These are phyloP conservation scores for Pleurotus tuoliensis DNA, from an alignment of 768 basidiomycete genomes.

Conservation along the genomic window DNA sequence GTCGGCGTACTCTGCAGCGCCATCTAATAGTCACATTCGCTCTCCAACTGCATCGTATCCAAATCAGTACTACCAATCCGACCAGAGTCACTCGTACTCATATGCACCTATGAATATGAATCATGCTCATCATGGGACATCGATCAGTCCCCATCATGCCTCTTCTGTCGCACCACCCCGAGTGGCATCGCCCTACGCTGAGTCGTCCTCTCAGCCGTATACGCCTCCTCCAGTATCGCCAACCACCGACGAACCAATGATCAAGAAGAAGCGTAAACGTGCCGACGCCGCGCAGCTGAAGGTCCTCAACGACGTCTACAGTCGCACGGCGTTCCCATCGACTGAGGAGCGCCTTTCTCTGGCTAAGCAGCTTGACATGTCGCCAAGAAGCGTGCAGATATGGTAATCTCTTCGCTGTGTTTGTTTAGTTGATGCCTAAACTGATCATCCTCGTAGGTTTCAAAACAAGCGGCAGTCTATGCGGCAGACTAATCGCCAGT, in stretches of 20 bases:
- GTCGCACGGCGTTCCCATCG: slow-evolving; percentile 81
- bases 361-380: slow-evolving; percentile 78
- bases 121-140: slow-evolving; percentile 18
- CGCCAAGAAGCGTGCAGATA: slow-evolving; percentile 81
- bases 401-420: slow-evolving; percentile 47
- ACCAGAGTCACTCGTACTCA: slow-evolving; percentile 33
- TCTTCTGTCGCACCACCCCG: slow-evolving; percentile 14
- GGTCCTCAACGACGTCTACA: slow-evolving; percentile 76
- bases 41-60: slow-evolving; percentile 65
- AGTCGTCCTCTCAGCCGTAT: slow-evolving; percentile 45
- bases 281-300: slow-evolving; percentile 79
- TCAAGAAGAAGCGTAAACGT: slow-evolving; percentile 87
- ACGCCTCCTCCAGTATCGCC: slow-evolving; percentile 49
- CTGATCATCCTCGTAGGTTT: slow-evolving; percentile 52
- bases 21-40: slow-evolving; percentile 43
- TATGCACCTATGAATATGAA: slow-evolving; percentile 33
- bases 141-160: slow-evolving; percentile 27
- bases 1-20: slow-evolving; percentile 32
- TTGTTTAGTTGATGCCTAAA: slow-evolving; percentile 12
- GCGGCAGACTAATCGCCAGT: slow-evolving; percentile 73
- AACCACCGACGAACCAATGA: slow-evolving; percentile 57
- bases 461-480: slow-evolving; percentile 84
- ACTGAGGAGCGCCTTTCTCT: slow-evolving; percentile 80
- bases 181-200: slow-evolving; percentile 38
- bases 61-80: slow-evolving; percentile 47